Evolutionary conservation across 345 rosid genomes (phyloP), one percentile per base, ranked within the genome.

Genomic region (Carallia pectinifolia): DNA sequence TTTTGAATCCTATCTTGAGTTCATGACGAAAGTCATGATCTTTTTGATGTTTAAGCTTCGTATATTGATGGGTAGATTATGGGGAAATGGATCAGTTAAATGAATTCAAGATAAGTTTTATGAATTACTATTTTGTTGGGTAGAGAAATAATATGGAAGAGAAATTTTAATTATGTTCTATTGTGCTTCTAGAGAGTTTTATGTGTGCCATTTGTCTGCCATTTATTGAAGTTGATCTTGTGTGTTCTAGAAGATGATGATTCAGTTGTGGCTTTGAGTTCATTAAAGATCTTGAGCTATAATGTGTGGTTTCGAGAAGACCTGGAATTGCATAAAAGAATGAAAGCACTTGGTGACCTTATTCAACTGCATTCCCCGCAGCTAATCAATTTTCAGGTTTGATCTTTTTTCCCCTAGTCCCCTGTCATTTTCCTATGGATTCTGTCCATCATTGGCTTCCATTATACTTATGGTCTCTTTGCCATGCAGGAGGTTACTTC

Each of bases 291-390:
- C 52, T 78, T 95, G 86, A 95, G 80, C 82, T 95, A 95, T 81
- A 95, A 95, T 87, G 92, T 95, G 67, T 95, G 99, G 99, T 95
- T 95, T 65, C 85, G 97, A 50, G 97, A 92, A 73, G 97, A 92
- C 76, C 72, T 95, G 76, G 99, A 92, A 82, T 31, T 95, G 81
- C 81, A 78, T 70, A 71, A 58, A 61, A 85, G 99, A 81, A 92
- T 92, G 97, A 83, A 85, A 80, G 90, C 97, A 2, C 78, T 92
- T 3, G 97, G 99, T 17, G 85, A 89, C 52, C 81, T 92, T 59
- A 80, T 95, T 65, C 83, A 86, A 67, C 77, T 84, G 56, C 97
- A 95, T 82, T 91, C 90, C 13, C 99, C 99, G 5, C 91, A 95
- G 65, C 50, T 95, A 53, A 89, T 95, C 65, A 90, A 96, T 76